Base-by-base conservation (phyloP, 169 alveolate species). In the Plasmodium knowlesi region DNA sequence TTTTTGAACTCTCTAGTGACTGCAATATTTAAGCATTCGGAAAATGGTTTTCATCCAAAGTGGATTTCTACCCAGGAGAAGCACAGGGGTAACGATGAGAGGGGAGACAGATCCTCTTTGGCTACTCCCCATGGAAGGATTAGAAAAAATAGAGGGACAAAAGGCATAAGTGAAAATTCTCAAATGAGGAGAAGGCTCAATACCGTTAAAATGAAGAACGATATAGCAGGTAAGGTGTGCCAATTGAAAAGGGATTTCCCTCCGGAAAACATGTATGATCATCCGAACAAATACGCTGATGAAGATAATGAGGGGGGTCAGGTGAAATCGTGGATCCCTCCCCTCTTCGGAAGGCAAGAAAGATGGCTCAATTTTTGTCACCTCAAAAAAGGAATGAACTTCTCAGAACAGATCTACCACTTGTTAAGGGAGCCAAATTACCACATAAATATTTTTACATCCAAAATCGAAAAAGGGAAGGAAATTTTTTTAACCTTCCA, bases 401-500 rank as follows among this genome's bases (percentile, higher is more conserved):
- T 30, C 32, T 1, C 50, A 50, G 61, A 83, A 72, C 73, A 70
- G 39, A 67, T 83, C 74, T 14, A 3, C 76, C 50, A 67, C 19
- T 70, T 71, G 34, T 34, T 83, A 53, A 8, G 5, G 43, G 34
- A 22, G 43, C 73, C 28, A 71, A 32, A 74, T 76, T 50, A 16
- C 28, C 61, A 28, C 3, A 86, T 73, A 22, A 34, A 86, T 54
- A 50, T 86, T 74, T 86, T 50, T 5, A 86, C 73, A 8, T 37
- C 8, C 46, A 74, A 14, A 50, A n/a, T 78, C 5, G 81, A 74
- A 57, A 78, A n/a, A 37, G 93, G 37, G 4, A 76, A 86, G 41
- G 72, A 86, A 1, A 50, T 86, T 25, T 86, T 46, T 76, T 22
- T 86, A 53, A 74, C 86, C 41, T 86, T 74, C 80, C 79, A 86